Conservation (phyloP, 805 yeast species). For the Kuraishia hungarica region DNA sequence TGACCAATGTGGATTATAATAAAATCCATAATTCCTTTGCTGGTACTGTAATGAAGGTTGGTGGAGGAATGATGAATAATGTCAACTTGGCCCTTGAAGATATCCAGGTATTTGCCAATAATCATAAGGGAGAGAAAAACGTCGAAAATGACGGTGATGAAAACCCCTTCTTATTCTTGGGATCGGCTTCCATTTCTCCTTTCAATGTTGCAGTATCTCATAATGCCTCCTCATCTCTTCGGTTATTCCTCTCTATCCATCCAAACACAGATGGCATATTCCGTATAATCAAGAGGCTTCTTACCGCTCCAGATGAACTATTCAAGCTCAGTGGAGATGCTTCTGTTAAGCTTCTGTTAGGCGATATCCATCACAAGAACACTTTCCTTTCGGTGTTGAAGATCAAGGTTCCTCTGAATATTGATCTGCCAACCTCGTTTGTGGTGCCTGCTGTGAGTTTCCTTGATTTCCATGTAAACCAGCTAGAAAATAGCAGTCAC, state of each 20-base stretch:
- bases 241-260: conserved; percentile 19
- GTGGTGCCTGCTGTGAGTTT: background rate
- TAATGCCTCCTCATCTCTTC: conserved; percentile 15
- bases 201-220: conserved; percentile 24
- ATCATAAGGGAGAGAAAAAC: conserved; percentile 8
- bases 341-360: conserved; percentile 13
- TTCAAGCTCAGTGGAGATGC: conserved; percentile 27
- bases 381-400: conserved; percentile 2
- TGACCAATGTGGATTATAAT: conserved; percentile 21
- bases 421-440: background rate
- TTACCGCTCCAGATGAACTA: conserved; percentile 20
- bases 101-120: conserved; percentile 21
- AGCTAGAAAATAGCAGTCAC: background rate
- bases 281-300: conserved; percentile 21
- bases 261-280: conserved; percentile 25
- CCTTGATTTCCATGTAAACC: background rate
- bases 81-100: conserved; percentile 21
- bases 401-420: conserved; percentile 1
- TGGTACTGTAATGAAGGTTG: conserved; percentile 19
- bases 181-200: conserved; percentile 23
- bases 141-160: conserved; percentile 10
- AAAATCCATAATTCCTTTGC: conserved; percentile 18
- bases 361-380: background rate
- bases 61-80: conserved; percentile 20
- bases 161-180: conserved; percentile 13